Evolutionary conservation across 202 grass and related monocot genomes (phyloP), one percentile per base, ranked within the genome.

Genomic region (Carex arenaria): DNA sequence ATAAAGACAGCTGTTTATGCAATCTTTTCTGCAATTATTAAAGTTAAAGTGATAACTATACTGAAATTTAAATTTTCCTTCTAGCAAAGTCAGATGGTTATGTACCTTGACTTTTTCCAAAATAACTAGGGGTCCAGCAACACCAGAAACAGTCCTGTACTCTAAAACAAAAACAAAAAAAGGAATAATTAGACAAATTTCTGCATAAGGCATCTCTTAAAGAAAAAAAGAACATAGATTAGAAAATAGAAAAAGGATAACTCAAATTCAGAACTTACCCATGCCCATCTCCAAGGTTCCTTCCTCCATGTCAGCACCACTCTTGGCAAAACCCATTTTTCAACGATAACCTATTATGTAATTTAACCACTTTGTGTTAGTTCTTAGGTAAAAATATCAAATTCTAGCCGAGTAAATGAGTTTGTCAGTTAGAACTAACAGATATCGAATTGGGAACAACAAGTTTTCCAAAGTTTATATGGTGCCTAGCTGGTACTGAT

Each of bases 51-150:
- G 31, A 36, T 30, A 53, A 14, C 20, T 30, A 28, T 26, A 74
- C 70, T 30, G 49, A 34, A 72, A 59, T 78, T 10, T 36, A 57
- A 36, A 59, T 36, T 78, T 78, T 36, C 73, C 28, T 59, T 60
- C 49, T 20, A 64, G 65, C 42, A 28, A 61, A 22, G 22, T 34
- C 30, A 15, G 73, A 82, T 82, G 3, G 40, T 34, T 66, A 82
- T 71, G 57, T 52, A 99, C 97, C 93, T 99, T 99, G 78, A 99
- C 97, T 99, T 99, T 99, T 1, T 99, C 97, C 93, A 99, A 91
- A 85, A 99, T 99, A 87, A 99, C 97, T 57, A 99, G 82, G 85
- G 97, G 97, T 86, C 97, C 97, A 17, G 97, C 97, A 54, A 99
- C 97, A 86, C 97, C 97, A 89, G 97, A 99, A 54, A 99, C 87